Percentiles rank a stretch among this genome's conserved stretches.
phyloP scores from a whole-genome alignment of 805 yeast genomes.

The Suhomyces faveliae region DNA sequence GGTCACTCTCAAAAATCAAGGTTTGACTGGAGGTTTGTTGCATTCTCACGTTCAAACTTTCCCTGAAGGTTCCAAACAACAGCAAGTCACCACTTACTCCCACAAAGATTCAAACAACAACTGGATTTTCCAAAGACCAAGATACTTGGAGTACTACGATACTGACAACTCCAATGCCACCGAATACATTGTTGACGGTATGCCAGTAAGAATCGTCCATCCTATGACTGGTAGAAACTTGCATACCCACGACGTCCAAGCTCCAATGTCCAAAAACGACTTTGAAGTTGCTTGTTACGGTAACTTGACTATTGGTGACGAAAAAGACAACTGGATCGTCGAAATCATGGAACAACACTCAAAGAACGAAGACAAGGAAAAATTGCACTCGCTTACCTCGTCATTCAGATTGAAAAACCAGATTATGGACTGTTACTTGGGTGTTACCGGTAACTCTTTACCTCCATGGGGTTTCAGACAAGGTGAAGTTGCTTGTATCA shows the following conservation, averaged over 20 bases:
- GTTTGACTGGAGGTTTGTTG: conserved; percentile 45
- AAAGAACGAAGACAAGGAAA: conserved; percentile 45
- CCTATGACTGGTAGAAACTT: conserved; percentile 61
- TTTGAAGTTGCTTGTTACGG: conserved; percentile 77
- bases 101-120: conserved; percentile 47
- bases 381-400: conserved; percentile 78
- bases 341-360: conserved; percentile 64
- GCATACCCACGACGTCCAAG: conserved; percentile 67
- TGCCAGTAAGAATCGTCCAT: conserved; percentile 61
- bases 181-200: conserved; percentile 54
- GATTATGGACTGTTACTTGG: conserved; percentile 76
- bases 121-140: conserved; percentile 49
- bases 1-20: conserved; percentile 42
- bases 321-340: conserved; percentile 73
- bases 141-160: conserved; percentile 34
- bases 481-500: conserved; percentile 87
- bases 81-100: conserved; percentile 46
- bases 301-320: conserved; percentile 60
- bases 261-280: conserved; percentile 55
- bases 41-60: conserved; percentile 47
- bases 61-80: conserved; percentile 50
- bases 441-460: conserved; percentile 74
- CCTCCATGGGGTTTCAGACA: conserved; percentile 99
- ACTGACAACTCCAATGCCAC: conserved; percentile 27
- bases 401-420: conserved; percentile 73